Base-by-base conservation (phyloP, 2,329 filamentous ascomycete species). In the Ceratocystis eucalypticola region DNA sequence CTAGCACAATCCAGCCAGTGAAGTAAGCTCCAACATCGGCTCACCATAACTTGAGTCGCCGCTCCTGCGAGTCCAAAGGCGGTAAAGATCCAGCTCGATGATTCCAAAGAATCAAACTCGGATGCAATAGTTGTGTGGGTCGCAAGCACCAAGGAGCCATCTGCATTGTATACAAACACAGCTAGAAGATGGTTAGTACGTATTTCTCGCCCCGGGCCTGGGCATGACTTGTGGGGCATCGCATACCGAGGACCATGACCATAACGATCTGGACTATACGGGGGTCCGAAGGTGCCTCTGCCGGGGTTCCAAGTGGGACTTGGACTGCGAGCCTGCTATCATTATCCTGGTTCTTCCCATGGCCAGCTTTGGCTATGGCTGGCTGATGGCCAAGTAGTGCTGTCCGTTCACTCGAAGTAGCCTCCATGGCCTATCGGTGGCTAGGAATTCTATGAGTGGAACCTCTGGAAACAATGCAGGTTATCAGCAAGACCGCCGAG, bases 141-240 rank as follows among this genome's bases (percentile, higher is more conserved):
- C 0, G 88, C 86, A 41, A 90, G 75, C 0, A 90, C 80, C 0
- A 90, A 75, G 1, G 84, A 86, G 0, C 77, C 75, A 71, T 91
- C 88, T 17, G 82, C 81, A 65, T 86, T 85, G 5, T 82, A 81
- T 12, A 88, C 81, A 70, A 90, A 88, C 15, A 87, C 66, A 8
- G 66, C 66, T 67, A 22, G 30, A 22, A 12, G 22, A 62, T 3
- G 6, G 59, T 44, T 44, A 62, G 59, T 12, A 62, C n/a, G 3
- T 48, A 37, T 7, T 7, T 12, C 17, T 17, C 33, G 17, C 1
- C 6, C 37, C 1, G 30, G n/a, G 7, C 15, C 15, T 33, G 28
- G 10, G 57, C 15, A 5, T 10, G 37, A 12, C 4, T 5, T 30
- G n/a, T n/a, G 46, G 15, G 17, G 33, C 20, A 44, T 41, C 10